phyloP scores from a whole-genome alignment of 139 green algal genomes.

The Closterium sp. region DNA sequence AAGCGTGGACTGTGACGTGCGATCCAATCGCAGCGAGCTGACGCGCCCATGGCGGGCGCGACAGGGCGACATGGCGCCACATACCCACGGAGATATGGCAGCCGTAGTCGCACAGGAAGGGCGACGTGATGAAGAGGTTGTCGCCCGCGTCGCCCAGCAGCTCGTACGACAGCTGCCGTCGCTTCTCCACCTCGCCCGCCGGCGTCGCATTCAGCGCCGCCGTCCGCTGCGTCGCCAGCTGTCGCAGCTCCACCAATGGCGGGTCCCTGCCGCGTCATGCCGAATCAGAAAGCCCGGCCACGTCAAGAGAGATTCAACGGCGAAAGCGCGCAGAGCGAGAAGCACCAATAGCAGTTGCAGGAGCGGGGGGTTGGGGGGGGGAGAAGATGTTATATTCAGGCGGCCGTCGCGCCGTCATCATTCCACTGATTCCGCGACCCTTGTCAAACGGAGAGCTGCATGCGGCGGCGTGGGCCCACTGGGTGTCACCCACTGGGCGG shows the following conservation, averaged over 20 bases:
- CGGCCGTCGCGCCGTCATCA: too few species aligned
- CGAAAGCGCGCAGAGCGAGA: too few species aligned
- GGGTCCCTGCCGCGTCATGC: slow-evolving; percentile 4
- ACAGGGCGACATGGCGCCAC: neutral
- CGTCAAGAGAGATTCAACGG: neutral
- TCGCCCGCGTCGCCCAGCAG: slow-evolving; percentile 7
- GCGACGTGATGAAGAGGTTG: slow-evolving; percentile 15
- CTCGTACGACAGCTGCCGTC: neutral
- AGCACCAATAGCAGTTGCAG: too few species aligned
- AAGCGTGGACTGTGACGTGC: too few species aligned
- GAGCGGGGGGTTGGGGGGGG: too few species aligned
- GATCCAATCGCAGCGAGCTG: too few species aligned
- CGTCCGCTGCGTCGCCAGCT: neutral
- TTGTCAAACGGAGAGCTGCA: too few species aligned
- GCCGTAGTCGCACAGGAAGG: slow-evolving; percentile 20
- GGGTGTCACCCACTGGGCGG: too few species aligned
- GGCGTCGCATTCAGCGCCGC: neutral
- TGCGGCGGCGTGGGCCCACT: too few species aligned
- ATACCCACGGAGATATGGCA: slow-evolving; percentile 6
- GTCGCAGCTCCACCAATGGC: slow-evolving; percentile 5
- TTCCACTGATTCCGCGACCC: too few species aligned
- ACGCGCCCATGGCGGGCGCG: neutral
- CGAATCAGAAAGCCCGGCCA: neutral
- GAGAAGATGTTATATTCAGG: too few species aligned
- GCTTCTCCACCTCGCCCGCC: slow-evolving; percentile 7